phyloP scores from a whole-genome alignment of 2,329 filamentous ascomycete species.

The Penicillium sp. region DNA sequence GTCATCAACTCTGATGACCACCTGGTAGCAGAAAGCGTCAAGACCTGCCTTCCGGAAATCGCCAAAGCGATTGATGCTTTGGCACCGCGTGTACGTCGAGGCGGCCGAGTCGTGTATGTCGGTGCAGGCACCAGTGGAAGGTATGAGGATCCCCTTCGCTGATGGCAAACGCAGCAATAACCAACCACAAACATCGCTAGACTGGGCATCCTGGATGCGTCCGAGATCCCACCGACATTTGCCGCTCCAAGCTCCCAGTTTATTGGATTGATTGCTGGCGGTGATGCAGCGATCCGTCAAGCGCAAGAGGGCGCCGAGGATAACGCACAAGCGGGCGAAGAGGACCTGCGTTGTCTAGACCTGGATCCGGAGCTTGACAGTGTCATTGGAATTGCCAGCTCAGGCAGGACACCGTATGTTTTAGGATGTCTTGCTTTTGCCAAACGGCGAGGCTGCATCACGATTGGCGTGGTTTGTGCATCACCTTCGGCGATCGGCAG shows the following conservation, averaged over 20 bases:
- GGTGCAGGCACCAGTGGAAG: constrained; percentile 50
- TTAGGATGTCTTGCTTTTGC: constrained; percentile 42
- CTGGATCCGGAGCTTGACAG: constrained; percentile 37
- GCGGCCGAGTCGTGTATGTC: constrained; percentile 43
- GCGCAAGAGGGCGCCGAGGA: constrained; percentile 49
- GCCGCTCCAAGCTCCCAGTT: constrained; percentile 44
- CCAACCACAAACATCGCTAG: constrained; percentile 20
- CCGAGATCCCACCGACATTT: constrained; percentile 47
- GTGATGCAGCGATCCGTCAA: constrained; percentile 43
- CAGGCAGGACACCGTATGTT: constrained; percentile 48
- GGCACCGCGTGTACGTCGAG: constrained; percentile 31
- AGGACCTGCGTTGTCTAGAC: constrained; percentile 33
- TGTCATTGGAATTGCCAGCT: constrained; percentile 47
- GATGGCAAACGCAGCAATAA: not conserved
- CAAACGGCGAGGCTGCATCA: constrained; percentile 37
- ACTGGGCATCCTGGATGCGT: constrained; percentile 45
- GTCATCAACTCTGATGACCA: constrained; percentile 43
- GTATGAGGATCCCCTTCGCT: constrained; percentile 20
- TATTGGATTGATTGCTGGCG: constrained; percentile 46
- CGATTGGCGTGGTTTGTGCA: constrained; percentile 44
- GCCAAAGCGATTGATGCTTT: constrained; percentile 38
- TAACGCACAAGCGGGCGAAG: constrained; percentile 31
- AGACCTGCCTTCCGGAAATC: constrained; percentile 35
- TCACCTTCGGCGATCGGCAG: constrained; percentile 34
- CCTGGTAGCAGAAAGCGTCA: constrained; percentile 34